Conservation (phyloP, 495 filamentous ascomycete genomes). For the Hypoxylon fuscum region DNA sequence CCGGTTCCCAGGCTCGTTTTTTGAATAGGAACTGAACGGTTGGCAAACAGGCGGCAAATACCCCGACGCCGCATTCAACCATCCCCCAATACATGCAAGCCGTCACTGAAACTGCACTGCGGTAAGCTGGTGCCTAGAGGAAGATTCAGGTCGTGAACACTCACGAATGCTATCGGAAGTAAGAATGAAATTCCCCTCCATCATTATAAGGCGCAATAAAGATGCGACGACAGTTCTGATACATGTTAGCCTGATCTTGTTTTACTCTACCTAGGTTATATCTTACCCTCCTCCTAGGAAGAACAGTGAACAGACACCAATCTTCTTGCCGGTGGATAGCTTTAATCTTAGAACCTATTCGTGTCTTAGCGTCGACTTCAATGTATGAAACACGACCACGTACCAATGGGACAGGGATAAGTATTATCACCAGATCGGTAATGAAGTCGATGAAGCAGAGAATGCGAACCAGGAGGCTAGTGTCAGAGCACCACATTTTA, state of each 20-base stretch:
- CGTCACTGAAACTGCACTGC: constrained; percentile 21
- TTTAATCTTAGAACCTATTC: constrained; percentile 30
- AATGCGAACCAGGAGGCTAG: constrained; percentile 12
- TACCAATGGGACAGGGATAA: constrained; percentile 37
- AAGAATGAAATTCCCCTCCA: constrained; percentile 16
- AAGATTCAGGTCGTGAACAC: background rate
- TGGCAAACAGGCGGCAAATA: constrained; percentile 39
- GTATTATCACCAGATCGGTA: constrained; percentile 36
- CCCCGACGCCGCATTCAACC: constrained; percentile 36
- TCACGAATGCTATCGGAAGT: constrained; percentile 33
- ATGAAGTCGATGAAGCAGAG: constrained; percentile 41
- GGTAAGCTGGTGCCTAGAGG: background rate
- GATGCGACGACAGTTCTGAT: constrained; percentile 24
- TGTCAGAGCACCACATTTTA: constrained; percentile 9
- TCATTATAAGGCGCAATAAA: constrained; percentile 32
- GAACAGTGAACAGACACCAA: constrained; percentile 31
- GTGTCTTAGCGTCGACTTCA: background rate
- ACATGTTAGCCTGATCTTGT: background rate
- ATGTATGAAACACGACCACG: background rate
- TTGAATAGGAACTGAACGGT: constrained; percentile 29
- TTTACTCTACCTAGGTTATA: background rate
- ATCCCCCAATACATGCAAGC: constrained; percentile 39
- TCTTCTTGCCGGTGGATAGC: constrained; percentile 20
- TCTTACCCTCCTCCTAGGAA: constrained; percentile 36
- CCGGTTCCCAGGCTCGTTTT: constrained; percentile 22